phyloP scores from a whole-genome alignment of 805 yeast genomes.

The Ogataea degrootiae region DNA sequence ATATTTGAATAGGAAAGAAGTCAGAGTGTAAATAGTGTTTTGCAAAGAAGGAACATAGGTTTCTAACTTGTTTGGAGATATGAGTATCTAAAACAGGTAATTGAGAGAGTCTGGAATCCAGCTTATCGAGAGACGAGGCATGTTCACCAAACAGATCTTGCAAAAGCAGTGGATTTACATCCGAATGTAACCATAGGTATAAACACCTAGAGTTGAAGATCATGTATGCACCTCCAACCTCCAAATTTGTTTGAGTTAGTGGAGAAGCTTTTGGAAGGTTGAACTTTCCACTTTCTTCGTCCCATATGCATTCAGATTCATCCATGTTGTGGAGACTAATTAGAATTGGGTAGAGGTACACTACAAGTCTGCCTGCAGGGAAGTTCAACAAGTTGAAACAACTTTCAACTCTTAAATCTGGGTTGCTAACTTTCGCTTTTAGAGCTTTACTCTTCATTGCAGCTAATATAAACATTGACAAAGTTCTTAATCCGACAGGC shows the following conservation, averaged over 20 bases:
- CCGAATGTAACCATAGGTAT: conserved; percentile 63
- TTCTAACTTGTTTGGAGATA: conserved; percentile 63
- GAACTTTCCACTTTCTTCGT: conserved; percentile 38
- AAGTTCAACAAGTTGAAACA: conserved; percentile 46
- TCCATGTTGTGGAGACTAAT: conserved; percentile 64
- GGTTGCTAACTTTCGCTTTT: conserved; percentile 42
- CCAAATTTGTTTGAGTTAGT: conserved; percentile 36
- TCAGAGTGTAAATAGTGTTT: conserved; percentile 33
- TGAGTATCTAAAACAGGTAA: conserved; percentile 69
- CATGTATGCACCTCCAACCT: conserved; percentile 73
- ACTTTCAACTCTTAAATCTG: conserved; percentile 63
- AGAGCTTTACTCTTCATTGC: conserved; percentile 67
- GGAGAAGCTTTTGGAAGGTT: conserved; percentile 46
- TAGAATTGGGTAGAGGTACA: conserved; percentile 75
- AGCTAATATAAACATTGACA: conserved; percentile 63
- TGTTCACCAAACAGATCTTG: conserved; percentile 68
- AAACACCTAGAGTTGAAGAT: conserved; percentile 63
- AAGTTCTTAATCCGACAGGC: conserved; percentile 73
- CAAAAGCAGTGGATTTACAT: conserved; percentile 60
- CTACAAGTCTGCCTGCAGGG: conserved; percentile 52
- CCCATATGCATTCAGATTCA: conserved; percentile 51
- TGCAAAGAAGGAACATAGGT: conserved; percentile 53
- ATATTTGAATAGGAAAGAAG: conserved; percentile 49
- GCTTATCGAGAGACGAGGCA: conserved; percentile 39
- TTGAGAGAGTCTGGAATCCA: conserved; percentile 48